Conservation (phyloP, 257 asterid genomes). For the Nicotiana noctiflora region DNA sequence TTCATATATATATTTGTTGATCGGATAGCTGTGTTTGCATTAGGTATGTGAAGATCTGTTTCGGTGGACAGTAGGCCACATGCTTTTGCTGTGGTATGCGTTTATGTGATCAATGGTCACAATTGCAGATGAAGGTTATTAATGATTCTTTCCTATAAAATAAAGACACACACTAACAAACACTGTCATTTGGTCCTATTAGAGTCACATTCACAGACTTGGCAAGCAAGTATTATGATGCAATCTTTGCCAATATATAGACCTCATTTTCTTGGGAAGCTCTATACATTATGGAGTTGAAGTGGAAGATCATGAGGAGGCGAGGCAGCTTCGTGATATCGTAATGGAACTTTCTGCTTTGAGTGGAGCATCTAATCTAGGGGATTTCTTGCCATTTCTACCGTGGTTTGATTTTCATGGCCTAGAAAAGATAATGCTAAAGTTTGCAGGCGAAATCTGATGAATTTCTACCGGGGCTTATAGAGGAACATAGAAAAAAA, state of each 20-base stretch:
- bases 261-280: not conserved
- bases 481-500: conserved; percentile 20
- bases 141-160: too few species aligned
- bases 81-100: too few species aligned
- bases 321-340: conserved; percentile 20
- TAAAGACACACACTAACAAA: too few species aligned
- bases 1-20: too few species aligned
- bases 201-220: too few species aligned
- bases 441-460: conserved; percentile 27
- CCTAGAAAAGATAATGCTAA: conserved; percentile 23
- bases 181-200: too few species aligned
- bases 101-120: too few species aligned
- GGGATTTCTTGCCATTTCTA: conserved; percentile 49
- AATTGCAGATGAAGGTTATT: too few species aligned
- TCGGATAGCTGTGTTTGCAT: too few species aligned
- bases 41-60: too few species aligned
- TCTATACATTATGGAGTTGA: not conserved
- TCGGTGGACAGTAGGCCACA: too few species aligned
- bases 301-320: conserved; percentile 25
- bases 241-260: not conserved
- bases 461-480: conserved; percentile 20
- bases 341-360: conserved; percentile 17
- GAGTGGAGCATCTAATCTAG: conserved; percentile 11
- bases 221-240: not conserved
- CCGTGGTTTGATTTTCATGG: conserved; percentile 44